Evolutionary conservation across 2,329 filamentous ascomycete species (phyloP).

Genomic region (Chaetomium globosum): DNA sequence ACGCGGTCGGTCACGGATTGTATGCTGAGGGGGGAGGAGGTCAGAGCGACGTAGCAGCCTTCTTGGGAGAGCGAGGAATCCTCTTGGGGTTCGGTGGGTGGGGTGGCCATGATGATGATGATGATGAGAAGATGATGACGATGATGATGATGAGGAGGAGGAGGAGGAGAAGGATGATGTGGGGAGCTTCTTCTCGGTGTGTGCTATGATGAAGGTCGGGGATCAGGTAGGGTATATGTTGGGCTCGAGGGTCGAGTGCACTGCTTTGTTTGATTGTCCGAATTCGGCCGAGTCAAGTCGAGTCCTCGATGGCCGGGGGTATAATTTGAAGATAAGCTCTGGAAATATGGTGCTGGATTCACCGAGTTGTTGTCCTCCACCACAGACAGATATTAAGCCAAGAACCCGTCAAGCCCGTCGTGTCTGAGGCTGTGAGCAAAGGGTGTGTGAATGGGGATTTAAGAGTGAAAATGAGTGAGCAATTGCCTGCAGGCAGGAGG

Average conservation of each 20-base stretch:
- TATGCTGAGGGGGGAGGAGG: conserved; percentile 61
- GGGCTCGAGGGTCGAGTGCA: not conserved
- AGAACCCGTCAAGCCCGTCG: not conserved
- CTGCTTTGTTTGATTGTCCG: not conserved
- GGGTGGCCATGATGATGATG: conserved; percentile 17
- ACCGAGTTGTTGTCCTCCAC: not conserved
- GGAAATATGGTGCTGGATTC: not conserved
- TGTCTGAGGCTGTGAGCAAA: not conserved
- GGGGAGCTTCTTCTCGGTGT: not conserved
- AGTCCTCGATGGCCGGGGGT: not conserved
- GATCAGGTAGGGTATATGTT: not conserved
- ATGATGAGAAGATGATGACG: not conserved
- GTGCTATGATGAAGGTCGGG: not conserved
- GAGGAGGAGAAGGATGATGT: not conserved
- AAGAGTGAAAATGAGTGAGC: not conserved
- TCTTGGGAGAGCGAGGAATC: conserved; percentile 52
- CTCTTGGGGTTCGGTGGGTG: conserved; percentile 45
- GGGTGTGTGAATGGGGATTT: not conserved
- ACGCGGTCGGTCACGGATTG: conserved; percentile 65
- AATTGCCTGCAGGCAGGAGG: not conserved
- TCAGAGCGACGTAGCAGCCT: conserved; percentile 69
- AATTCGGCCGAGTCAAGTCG: not conserved
- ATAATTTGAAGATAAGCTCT: not conserved
- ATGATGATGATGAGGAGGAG: conserved; percentile 1
- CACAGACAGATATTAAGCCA: not conserved